These are phyloP conservation scores for Cutaneotrichosporon sp. DNA, from an alignment of 1,284 basidiomycete genomes.

Conservation along the genomic window DNA sequence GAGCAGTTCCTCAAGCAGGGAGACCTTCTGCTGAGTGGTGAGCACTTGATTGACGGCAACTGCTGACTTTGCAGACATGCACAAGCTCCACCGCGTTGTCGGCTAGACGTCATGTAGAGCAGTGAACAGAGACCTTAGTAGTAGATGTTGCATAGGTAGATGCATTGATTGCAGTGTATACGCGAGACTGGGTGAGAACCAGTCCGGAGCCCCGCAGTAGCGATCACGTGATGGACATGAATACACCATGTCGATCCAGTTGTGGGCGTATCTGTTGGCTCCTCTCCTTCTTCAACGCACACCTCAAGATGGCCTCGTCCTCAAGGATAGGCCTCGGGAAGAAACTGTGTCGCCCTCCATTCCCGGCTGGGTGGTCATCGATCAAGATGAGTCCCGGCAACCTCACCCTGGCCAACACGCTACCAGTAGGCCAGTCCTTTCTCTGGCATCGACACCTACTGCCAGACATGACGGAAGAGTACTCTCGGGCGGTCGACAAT, in stretches of 20 bases:
- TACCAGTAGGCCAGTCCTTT: slow-evolving; percentile 52
- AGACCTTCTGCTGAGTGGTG: slow-evolving; percentile 75
- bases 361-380: slow-evolving; percentile 43
- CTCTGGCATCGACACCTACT: slow-evolving; percentile 47
- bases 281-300: background rate
- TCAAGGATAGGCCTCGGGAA: background rate
- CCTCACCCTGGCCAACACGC: slow-evolving; percentile 47
- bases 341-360: slow-evolving; percentile 30
- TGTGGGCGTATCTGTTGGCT: background rate
- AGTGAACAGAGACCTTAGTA: no score
- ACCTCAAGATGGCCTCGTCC: background rate
- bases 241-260: background rate
- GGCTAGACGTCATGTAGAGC: slow-evolving; percentile 32
- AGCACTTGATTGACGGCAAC: slow-evolving; percentile 22
- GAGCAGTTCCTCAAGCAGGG: slow-evolving; percentile 84
- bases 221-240: background rate
- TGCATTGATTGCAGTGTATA: background rate
- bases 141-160: slow-evolving; percentile 1
- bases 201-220: no score
- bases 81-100: slow-evolving; percentile 52
- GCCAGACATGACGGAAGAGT: slow-evolving; percentile 38
- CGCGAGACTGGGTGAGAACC: background rate
- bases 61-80: slow-evolving; percentile 43
- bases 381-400: slow-evolving; percentile 36
- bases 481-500: slow-evolving; percentile 43